phyloP scores from a whole-genome alignment of 257 asterid species.

The Ligustrum vulgare region DNA sequence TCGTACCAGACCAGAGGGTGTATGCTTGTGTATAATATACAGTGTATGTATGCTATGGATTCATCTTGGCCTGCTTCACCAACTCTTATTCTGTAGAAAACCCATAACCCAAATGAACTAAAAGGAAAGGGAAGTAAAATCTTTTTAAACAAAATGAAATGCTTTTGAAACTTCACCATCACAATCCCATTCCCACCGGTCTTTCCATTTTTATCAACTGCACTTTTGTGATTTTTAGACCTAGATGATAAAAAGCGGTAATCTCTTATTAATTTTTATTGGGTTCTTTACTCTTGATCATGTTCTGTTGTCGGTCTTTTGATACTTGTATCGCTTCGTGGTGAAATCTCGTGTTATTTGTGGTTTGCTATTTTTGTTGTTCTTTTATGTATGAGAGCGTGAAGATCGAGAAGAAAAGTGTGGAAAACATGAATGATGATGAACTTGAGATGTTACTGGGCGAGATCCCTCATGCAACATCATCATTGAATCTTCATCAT shows the following conservation, averaged over 20 bases:
- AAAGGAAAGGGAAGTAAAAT: conserved; percentile 16
- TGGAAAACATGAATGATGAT: conserved; percentile 58
- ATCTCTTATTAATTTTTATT: conserved; percentile 32
- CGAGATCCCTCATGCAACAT: conserved; percentile 81
- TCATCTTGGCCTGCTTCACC: conserved; percentile 85
- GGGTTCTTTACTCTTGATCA: conserved; percentile 30
- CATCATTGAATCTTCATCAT: conserved; percentile 47
- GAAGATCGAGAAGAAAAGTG: conserved; percentile 26
- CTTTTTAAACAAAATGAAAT: conserved; percentile 35
- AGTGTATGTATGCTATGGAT: conserved; percentile 39
- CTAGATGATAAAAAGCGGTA: conserved; percentile 49
- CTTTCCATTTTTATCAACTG: conserved; percentile 33
- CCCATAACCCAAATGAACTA: conserved; percentile 55
- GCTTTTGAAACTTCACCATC: conserved; percentile 38
- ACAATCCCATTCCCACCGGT: conserved; percentile 31
- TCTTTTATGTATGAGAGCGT: conserved; percentile 35
- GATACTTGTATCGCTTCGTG: conserved; percentile 26
- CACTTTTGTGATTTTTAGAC: conserved; percentile 37
- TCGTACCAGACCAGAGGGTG: conserved; percentile 61
- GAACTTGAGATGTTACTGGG: conserved; percentile 77
- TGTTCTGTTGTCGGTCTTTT: conserved; percentile 15
- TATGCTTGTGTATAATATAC: conserved; percentile 29
- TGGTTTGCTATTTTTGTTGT: conserved; percentile 11
- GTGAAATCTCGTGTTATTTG: conserved; percentile 32
- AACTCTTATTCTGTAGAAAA: conserved; percentile 46